Percentiles rank a stretch among this genome's conserved stretches.
Evolutionary conservation across 176 grass and related monocot species (phyloP).

Genomic region (Oryza punctata): DNA sequence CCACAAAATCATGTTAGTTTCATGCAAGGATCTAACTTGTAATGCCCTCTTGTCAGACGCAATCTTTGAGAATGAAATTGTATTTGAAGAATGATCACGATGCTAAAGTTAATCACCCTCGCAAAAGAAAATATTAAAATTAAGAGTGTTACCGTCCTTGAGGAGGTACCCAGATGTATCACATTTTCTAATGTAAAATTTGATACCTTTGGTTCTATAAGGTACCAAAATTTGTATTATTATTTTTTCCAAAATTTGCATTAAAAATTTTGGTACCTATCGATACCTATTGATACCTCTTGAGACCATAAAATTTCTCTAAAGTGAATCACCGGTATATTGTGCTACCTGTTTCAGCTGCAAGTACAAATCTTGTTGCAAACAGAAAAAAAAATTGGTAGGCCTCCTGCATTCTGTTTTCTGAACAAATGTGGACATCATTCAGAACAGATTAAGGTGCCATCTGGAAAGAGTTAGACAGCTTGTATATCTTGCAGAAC

Average conservation of each 20-base stretch:
- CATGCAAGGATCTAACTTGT: not conserved
- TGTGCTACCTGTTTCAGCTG: constrained; percentile 13
- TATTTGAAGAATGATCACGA: not conserved
- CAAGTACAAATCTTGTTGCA: not conserved
- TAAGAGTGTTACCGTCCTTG: too few relatives aligned
- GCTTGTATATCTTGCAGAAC: not conserved
- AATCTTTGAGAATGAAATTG: not conserved
- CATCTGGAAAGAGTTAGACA: not conserved
- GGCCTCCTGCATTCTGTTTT: constrained; percentile 2
- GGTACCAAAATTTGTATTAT: too few relatives aligned
- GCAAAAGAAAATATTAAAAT: too few relatives aligned
- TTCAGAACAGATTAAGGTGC: not conserved
- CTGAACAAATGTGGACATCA: not conserved
- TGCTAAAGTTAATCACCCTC: not conserved
- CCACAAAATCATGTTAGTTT: not conserved
- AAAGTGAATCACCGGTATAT: not conserved
- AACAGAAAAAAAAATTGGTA: not conserved
- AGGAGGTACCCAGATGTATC: too few relatives aligned
- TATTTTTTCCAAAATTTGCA: too few relatives aligned
- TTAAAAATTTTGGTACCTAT: too few relatives aligned
- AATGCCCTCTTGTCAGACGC: not conserved
- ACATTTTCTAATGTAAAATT: too few relatives aligned
- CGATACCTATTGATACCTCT: too few relatives aligned
- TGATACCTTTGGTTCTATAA: too few relatives aligned
- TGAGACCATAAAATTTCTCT: too few relatives aligned